Evolutionary conservation across 208 protist genomes (phyloP).

Genomic region (Phytomonas francai): DNA sequence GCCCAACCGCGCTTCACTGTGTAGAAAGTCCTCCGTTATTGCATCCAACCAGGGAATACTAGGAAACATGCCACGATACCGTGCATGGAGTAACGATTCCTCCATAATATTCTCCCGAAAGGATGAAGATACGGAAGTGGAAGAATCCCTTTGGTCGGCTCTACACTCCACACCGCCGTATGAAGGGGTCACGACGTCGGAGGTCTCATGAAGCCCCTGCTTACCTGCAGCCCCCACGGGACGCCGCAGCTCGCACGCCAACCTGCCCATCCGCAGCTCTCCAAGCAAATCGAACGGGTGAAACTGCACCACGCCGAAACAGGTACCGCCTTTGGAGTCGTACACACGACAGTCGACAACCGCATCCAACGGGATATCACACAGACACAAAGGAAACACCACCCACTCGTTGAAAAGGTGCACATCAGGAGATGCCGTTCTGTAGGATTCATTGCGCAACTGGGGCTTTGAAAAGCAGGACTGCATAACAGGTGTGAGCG

Average conservation of each 20-base stretch:
- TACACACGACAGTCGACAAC: slow-evolving; percentile 24
- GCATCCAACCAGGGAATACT: slow-evolving; percentile 72
- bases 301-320: slow-evolving; percentile 17
- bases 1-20: neutral
- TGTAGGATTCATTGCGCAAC: neutral
- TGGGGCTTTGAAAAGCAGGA: slow-evolving; percentile 17
- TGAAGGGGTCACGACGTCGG: neutral
- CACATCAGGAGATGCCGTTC: neutral
- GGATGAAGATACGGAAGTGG: neutral
- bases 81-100: slow-evolving; percentile 2
- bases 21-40: slow-evolving; percentile 27
- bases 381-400: slow-evolving; percentile 70
- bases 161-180: neutral
- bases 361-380: slow-evolving; percentile 80
- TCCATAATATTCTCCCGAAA: neutral
- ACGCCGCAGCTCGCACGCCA: slow-evolving; percentile 19
- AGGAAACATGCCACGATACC: slow-evolving; percentile 31
- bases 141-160: neutral
- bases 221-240: neutral
- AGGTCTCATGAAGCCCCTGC: neutral
- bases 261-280: slow-evolving; percentile 38
- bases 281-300: slow-evolving; percentile 30
- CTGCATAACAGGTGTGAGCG: slow-evolving; percentile 47
- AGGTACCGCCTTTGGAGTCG: slow-evolving; percentile 12
- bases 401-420: slow-evolving; percentile 28